Conservation (phyloP, 768 basidiomycete genomes). For the Kwoniella heveanensis region DNA sequence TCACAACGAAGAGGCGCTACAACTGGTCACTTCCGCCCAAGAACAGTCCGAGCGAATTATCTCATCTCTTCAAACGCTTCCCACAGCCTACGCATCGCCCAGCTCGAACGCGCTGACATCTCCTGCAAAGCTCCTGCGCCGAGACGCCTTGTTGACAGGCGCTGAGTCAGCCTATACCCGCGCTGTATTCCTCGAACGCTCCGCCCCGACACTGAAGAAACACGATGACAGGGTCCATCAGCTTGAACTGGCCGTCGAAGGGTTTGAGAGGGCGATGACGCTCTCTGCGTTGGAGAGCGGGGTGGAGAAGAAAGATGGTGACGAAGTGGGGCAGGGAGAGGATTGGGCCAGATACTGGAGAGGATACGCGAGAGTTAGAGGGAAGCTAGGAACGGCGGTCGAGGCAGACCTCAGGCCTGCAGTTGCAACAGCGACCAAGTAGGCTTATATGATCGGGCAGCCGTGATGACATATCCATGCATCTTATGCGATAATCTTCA, state of each 20-base stretch:
- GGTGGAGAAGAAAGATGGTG: constrained; percentile 24
- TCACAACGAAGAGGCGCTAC: constrained; percentile 13
- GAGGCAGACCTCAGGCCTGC: constrained; percentile 1
- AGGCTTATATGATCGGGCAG: too few species aligned
- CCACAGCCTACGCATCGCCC: constrained; percentile 12
- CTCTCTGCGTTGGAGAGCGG: constrained; percentile 39
- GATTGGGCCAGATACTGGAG: constrained; percentile 50
- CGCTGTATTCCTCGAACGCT: constrained; percentile 39
- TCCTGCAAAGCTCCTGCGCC: constrained; percentile 32
- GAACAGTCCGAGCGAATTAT: constrained; percentile 20
- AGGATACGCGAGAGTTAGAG: constrained; percentile 44
- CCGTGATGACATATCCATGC: neutral
- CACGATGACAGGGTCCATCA: constrained; percentile 19
- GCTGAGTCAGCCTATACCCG: constrained; percentile 45
- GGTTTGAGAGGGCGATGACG: constrained; percentile 48
- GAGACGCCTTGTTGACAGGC: constrained; percentile 41
- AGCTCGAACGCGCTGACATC: constrained; percentile 21
- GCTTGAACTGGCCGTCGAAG: constrained; percentile 41
- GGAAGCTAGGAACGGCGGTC: constrained; percentile 30
- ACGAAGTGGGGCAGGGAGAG: constrained; percentile 32
- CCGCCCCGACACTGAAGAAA: neutral
- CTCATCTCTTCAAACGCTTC: constrained; percentile 11
- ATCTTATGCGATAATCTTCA: neutral
- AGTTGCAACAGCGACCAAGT: neutral
- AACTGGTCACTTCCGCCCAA: constrained; percentile 21